Conservation (phyloP, 768 basidiomycete species). For the Suillus fuscotomentosus region DNA sequence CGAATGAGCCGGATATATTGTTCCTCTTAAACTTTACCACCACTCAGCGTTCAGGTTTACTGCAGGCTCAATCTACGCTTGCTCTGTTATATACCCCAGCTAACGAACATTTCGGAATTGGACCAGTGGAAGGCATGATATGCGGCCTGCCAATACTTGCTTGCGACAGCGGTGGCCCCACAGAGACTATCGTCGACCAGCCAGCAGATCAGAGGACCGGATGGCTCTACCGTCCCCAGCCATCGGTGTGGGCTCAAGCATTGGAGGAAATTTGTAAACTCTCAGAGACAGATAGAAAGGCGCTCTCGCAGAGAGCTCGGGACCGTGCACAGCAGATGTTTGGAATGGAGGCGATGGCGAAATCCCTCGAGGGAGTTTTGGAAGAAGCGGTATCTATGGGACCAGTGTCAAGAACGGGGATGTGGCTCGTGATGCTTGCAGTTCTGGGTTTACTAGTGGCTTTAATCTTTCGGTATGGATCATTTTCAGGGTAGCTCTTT, state of each 20-base stretch:
- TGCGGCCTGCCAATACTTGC: conserved; percentile 90
- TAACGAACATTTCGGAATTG: conserved; percentile 98
- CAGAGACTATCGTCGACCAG: conserved; percentile 70
- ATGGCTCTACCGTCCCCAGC: conserved; percentile 65
- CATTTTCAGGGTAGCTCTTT: conserved; percentile 11
- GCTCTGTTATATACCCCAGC: conserved; percentile 89
- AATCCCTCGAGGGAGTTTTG: conserved; percentile 54
- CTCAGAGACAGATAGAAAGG: conserved; percentile 36
- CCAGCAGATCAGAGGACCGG: conserved; percentile 59
- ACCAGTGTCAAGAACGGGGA: conserved; percentile 17
- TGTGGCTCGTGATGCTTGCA: conserved; percentile 4
- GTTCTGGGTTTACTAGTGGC: conserved; percentile 24
- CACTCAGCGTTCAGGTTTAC: conserved; percentile 77
- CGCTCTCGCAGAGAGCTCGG: conserved; percentile 55
- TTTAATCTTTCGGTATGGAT: conserved; percentile 20
- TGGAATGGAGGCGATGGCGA: conserved; percentile 74
- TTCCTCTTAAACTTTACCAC: conserved; percentile 94
- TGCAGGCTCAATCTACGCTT: conserved; percentile 61
- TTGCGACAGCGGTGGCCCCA: conserved; percentile 85
- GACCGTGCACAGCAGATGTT: conserved; percentile 64
- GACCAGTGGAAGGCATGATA: conserved; percentile 92
- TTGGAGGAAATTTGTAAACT: conserved; percentile 58
- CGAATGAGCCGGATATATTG: conserved; percentile 57
- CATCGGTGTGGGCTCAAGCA: conserved; percentile 68
- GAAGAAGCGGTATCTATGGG: conserved; percentile 58